These are phyloP conservation scores for Pulveroboletus frians DNA, from an alignment of 768 basidiomycete genomes.

Conservation along the genomic window DNA sequence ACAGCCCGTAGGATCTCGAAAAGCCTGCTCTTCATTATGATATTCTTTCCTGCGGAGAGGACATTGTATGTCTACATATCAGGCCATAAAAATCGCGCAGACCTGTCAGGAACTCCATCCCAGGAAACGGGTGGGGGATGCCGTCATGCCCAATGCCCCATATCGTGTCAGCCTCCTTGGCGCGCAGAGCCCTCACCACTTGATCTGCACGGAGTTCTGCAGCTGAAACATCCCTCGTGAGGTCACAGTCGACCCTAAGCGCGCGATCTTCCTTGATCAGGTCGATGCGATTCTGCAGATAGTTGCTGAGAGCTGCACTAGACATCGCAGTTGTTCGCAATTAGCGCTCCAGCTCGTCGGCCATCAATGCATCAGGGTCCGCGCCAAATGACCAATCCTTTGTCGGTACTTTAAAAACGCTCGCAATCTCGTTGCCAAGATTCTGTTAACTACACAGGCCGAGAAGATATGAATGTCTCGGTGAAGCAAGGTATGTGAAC, in stretches of 20 bases:
- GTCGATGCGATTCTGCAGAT: constrained; percentile 16
- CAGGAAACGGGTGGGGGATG: constrained; percentile 59
- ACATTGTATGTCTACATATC: not conserved
- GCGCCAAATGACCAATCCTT: not conserved
- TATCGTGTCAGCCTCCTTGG: constrained; percentile 46
- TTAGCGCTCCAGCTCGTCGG: too few species aligned
- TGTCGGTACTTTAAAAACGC: not conserved
- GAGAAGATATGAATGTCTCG: not conserved
- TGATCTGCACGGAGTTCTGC: constrained; percentile 50
- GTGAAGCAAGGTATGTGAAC: not conserved
- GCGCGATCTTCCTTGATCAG: constrained; percentile 42
- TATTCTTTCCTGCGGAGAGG: constrained; percentile 22
- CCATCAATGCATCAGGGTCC: not conserved
- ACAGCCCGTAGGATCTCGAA: constrained; percentile 38
- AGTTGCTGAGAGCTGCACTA: constrained; percentile 1
- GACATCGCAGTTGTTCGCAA: constrained; percentile 6
- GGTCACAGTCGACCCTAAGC: constrained; percentile 41
- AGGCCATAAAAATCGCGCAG: not conserved
- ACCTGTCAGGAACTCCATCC: constrained; percentile 75
- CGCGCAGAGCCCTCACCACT: constrained; percentile 49
- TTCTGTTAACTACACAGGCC: not conserved
- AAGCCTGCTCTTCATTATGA: constrained; percentile 36
- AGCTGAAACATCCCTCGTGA: constrained; percentile 26
- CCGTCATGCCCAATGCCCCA: constrained; percentile 52
- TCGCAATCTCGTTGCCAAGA: not conserved